Evolutionary conservation across 208 protist genomes (phyloP).

Genomic region (Trichomonas vaginalis): DNA sequence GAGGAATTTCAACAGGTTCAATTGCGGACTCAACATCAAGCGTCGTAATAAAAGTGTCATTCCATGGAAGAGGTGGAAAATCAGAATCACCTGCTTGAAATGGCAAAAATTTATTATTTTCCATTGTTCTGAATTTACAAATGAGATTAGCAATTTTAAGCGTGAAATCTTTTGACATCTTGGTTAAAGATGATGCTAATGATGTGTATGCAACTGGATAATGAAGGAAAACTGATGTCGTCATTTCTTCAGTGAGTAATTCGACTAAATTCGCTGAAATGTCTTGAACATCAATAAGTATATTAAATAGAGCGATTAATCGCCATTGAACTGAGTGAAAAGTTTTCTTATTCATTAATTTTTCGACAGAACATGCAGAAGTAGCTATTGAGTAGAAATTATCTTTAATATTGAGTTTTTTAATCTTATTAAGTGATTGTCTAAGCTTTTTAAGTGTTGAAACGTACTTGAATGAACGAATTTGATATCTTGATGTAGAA

Average conservation of each 20-base stretch:
- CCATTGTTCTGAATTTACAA: constrained; percentile 1
- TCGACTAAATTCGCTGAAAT: not conserved
- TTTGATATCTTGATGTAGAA: not conserved
- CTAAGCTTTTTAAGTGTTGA: not conserved
- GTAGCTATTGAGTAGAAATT: not conserved
- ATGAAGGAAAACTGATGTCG: not conserved
- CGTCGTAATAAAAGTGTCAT: not conserved
- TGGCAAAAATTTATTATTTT: not conserved
- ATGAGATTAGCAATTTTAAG: not conserved
- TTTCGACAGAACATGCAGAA: not conserved
- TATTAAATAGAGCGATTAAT: not conserved
- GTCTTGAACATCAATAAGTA: not conserved
- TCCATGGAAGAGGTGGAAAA: not conserved
- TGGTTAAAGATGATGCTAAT: not conserved
- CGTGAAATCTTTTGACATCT: not conserved
- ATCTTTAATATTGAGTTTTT: not conserved
- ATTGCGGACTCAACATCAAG: not conserved
- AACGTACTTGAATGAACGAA: not conserved
- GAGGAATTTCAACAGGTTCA: not conserved
- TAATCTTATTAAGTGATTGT: not conserved
- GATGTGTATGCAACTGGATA: not conserved
- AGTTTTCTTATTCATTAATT: not conserved
- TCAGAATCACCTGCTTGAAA: not conserved
- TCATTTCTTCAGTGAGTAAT: not conserved
- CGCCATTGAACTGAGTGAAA: not conserved